phyloP scores from a whole-genome alignment of 495 filamentous ascomycete species.

The Aspergillus heteromorphus region DNA sequence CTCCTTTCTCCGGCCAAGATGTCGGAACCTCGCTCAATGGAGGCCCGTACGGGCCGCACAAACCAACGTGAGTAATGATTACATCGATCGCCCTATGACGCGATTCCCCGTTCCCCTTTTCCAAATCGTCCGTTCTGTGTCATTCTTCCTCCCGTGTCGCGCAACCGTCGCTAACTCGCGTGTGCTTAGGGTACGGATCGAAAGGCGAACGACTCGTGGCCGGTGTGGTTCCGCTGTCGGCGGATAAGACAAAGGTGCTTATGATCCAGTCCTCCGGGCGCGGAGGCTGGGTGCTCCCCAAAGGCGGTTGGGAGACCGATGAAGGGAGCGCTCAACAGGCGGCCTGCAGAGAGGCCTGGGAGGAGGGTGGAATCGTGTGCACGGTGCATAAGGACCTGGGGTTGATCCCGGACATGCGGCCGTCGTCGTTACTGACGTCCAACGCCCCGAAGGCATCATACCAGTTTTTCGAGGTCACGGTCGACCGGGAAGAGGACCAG shows the following conservation, averaged over 20 bases:
- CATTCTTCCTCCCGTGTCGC: background rate
- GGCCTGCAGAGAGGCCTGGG: slow-evolving; percentile 86
- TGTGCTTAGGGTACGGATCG: slow-evolving; percentile 71
- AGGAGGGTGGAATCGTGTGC: slow-evolving; percentile 89
- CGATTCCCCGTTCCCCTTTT: background rate
- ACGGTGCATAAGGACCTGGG: slow-evolving; percentile 78
- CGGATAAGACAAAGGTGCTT: slow-evolving; percentile 73
- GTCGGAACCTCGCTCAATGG: slow-evolving; percentile 66
- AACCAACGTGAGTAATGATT: slow-evolving; percentile 67
- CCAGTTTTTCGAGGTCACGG: slow-evolving; percentile 82
- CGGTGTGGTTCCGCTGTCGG: slow-evolving; percentile 79
- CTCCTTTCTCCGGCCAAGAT: slow-evolving; percentile 21
- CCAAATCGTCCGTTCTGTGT: background rate
- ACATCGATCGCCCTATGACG: background rate
- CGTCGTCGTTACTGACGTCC: slow-evolving; percentile 49
- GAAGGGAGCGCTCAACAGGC: slow-evolving; percentile 66
- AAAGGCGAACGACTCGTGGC: slow-evolving; percentile 94
- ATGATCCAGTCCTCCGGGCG: slow-evolving; percentile 89
- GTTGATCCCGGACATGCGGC: slow-evolving; percentile 71
- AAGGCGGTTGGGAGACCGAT: slow-evolving; percentile 96
- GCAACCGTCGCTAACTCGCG: slow-evolving; percentile 11
- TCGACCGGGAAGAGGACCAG: slow-evolving; percentile 71
- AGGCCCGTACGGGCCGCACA: slow-evolving; percentile 67
- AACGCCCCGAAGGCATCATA: slow-evolving; percentile 72
- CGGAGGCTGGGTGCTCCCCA: slow-evolving; percentile 90